Conservation (phyloP, 441 rosid species). For the Erodium moschatum region DNA sequence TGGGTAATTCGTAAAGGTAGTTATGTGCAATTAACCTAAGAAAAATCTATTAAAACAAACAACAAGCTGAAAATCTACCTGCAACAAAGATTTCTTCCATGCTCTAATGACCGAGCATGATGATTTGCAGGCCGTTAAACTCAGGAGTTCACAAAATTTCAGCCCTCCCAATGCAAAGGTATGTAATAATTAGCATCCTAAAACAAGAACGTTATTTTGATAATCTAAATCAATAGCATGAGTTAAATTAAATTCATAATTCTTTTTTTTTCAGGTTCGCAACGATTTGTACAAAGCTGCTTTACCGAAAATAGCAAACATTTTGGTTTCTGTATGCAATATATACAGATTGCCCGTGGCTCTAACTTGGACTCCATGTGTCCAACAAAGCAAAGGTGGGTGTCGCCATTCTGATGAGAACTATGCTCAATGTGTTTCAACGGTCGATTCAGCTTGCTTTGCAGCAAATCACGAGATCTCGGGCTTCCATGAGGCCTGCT, state of each 20-base stretch:
- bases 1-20: no score
- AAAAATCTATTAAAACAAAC: not conserved
- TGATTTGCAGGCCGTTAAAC: constrained; percentile 64
- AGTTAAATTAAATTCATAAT: not conserved
- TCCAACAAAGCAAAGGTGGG: constrained; percentile 54
- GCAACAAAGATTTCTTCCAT: constrained; percentile 3
- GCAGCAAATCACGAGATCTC: constrained; percentile 38
- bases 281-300: constrained; percentile 43
- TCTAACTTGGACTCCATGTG: constrained; percentile 76
- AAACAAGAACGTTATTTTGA: not conserved
- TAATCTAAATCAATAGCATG: not conserved
- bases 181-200: constrained; percentile 17
- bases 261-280: constrained; percentile 38
- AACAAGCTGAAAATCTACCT: not conserved
- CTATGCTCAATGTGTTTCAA: constrained; percentile 47
- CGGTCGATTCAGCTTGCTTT: constrained; percentile 64
- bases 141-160: constrained; percentile 57
- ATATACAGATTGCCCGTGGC: constrained; percentile 55
- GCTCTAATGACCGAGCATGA: constrained; percentile 21
- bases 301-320: constrained; percentile 47
- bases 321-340: constrained; percentile 53
- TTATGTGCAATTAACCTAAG: no score
- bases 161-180: constrained; percentile 48
- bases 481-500: constrained; percentile 63
- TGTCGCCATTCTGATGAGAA: constrained; percentile 60